Percentiles rank a stretch among this genome's conserved stretches.
Conservation (phyloP, 805 yeast species). For the Lipomyces anomalus region DNA sequence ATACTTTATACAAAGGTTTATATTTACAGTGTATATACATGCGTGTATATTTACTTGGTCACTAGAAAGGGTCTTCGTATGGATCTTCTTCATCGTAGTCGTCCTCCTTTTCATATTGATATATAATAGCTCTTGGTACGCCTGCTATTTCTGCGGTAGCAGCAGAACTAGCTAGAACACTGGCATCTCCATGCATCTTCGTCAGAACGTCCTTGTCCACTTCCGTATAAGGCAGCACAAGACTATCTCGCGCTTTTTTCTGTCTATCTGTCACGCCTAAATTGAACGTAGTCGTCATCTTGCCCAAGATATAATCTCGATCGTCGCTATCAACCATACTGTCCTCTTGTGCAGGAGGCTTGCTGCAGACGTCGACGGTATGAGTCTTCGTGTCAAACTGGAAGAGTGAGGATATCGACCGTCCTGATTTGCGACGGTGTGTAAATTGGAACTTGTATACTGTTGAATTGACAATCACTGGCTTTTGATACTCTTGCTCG, state of each 20-base stretch:
- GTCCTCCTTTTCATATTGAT: slow-evolving; percentile 93
- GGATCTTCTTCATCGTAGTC: slow-evolving; percentile 99
- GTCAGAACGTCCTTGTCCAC: background rate
- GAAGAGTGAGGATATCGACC: slow-evolving; percentile 56
- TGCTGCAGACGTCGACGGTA: slow-evolving; percentile 45
- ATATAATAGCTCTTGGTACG: slow-evolving; percentile 76
- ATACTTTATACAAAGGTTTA: background rate
- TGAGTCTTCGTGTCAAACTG: slow-evolving; percentile 42
- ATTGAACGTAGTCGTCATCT: slow-evolving; percentile 67
- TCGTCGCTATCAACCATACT: too few relatives aligned
- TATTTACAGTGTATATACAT: background rate
- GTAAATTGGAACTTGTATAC: slow-evolving; percentile 48
- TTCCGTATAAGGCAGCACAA: slow-evolving; percentile 68
- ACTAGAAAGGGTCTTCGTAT: slow-evolving; percentile 85
- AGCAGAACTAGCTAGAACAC: slow-evolving; percentile 67
- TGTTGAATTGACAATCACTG: slow-evolving; percentile 46
- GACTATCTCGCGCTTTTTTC: slow-evolving; percentile 70
- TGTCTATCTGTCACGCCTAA: slow-evolving; percentile 71
- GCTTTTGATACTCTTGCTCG: slow-evolving; percentile 39
- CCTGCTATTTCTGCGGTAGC: slow-evolving; percentile 57
- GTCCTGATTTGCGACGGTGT: slow-evolving; percentile 79
- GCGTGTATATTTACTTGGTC: background rate
- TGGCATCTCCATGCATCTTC: background rate
- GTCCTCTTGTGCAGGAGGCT: too few relatives aligned
- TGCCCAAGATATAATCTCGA: too few relatives aligned